Evolutionary conservation across 225 moss, liverwort and hornwort genomes (phyloP).

Genomic region (Antitrichia curtipendula): DNA sequence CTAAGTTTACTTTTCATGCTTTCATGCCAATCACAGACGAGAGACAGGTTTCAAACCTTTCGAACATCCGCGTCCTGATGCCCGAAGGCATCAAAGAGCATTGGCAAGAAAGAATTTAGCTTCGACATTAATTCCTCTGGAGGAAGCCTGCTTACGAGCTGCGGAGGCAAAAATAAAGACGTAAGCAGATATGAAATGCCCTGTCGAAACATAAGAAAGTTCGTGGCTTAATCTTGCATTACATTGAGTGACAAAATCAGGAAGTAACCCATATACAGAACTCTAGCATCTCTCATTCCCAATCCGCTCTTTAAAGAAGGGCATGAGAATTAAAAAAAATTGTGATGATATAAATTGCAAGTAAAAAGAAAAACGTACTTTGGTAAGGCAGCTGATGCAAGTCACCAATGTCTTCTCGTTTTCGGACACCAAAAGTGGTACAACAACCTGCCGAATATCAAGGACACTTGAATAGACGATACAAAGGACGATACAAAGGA

Average conservation of each 20-base stretch:
- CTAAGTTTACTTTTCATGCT: too few relatives aligned
- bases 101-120: conserved; percentile 76
- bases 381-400: conserved; percentile 87
- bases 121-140: conserved; percentile 63
- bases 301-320: not conserved
- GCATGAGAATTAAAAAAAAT: not conserved
- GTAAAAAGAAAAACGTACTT: conserved; percentile 19
- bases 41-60: conserved; percentile 28
- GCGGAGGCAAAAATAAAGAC: not conserved
- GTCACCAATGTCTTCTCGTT: conserved; percentile 82
- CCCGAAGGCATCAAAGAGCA: conserved; percentile 89
- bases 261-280: not conserved
- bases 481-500: not conserved
- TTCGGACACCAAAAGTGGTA: conserved; percentile 74
- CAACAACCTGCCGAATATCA: conserved; percentile 53
- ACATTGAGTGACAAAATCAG: not conserved
- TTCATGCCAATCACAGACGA: not conserved
- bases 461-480: not conserved
- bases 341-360: not conserved
- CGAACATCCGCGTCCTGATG: conserved; percentile 92
- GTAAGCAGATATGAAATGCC: not conserved
- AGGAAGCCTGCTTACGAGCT: conserved; percentile 82
- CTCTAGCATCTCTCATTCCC: not conserved
- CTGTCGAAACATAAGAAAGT: not conserved
- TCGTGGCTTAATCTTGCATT: not conserved